phyloP scores from a whole-genome alignment of 139 green algal genomes.

The Zygnema circumcarinatum region DNA sequence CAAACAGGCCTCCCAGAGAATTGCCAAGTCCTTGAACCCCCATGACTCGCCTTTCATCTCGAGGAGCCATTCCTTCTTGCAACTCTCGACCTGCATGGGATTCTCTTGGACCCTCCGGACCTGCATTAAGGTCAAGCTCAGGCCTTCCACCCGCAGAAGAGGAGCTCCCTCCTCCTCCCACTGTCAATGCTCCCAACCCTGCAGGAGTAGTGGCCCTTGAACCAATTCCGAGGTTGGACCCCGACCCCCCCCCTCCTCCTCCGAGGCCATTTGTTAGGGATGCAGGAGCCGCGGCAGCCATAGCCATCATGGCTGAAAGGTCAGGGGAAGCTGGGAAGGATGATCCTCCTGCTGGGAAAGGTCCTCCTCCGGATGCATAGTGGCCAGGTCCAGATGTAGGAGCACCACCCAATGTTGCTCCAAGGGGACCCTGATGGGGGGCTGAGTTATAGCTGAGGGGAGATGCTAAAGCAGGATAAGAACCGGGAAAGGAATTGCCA shows the following conservation, averaged over 20 bases:
- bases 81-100: background rate
- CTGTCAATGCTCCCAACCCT: background rate
- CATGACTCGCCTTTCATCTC: background rate
- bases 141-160: background rate
- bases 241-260: background rate
- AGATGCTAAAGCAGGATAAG: background rate
- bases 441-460: background rate
- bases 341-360: background rate
- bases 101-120: background rate
- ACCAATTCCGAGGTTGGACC: background rate
- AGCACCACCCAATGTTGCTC: background rate
- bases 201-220: background rate
- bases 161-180: background rate
- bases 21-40: background rate
- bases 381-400: background rate
- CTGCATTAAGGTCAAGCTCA: background rate
- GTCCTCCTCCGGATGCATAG: background rate
- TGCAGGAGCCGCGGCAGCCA: background rate
- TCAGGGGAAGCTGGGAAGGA: background rate
- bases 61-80: background rate
- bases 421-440: background rate
- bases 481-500: background rate
- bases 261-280: background rate
- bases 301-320: background rate
- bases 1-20: background rate